Evolutionary conservation across 805 yeast genomes (phyloP), one percentile per base, ranked within the genome.

Genomic region (Zygoascus flipseniorum): DNA sequence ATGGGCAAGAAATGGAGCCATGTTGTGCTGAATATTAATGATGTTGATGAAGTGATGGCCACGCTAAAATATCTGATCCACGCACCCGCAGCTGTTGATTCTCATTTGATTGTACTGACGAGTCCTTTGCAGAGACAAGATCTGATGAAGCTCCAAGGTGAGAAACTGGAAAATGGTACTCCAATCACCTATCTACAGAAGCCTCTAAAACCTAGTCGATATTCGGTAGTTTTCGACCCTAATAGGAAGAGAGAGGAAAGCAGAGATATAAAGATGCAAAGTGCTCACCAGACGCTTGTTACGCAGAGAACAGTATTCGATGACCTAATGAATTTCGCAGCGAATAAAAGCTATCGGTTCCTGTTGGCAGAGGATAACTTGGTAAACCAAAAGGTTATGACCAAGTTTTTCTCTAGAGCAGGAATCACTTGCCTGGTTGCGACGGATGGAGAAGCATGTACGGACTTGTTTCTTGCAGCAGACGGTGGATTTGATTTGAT

Each of bases 351-450:
- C 23, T 56, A 53, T 35, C 58, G 60, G 52, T 80, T 89, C 20
- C 70, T 89, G 50, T 86, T 89, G n/a, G 97, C 96, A 0, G 97
- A 89, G 65, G 97, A 89, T 63, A 89, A 89, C 62, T 72, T 78
- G 57, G 96, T 89, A 9, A 89, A 89, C 62, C 96, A 89, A 67
- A 95, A 89, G 70, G 97, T 89, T 20, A 86, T 89, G 59, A 80
- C 77, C 41, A 59, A 59, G 54, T 67, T 65, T 52, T 51, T 67
- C 37, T 55, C 55, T 41, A 60, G 62, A 44, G 63, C 67, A 8
- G 70, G 70, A 3, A 53, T 67, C 10, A 41, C 46, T 20, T 64
- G 65, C 31, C 65, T 62, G 48, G 59, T 65, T n/a, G 69, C 62
- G 1, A 51, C 62, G 5, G 68, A 67, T 52, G 70, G 70, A 19